Base-by-base conservation (phyloP, 371 early-diverging fungal genomes). In the Mucor ambiguus region DNA sequence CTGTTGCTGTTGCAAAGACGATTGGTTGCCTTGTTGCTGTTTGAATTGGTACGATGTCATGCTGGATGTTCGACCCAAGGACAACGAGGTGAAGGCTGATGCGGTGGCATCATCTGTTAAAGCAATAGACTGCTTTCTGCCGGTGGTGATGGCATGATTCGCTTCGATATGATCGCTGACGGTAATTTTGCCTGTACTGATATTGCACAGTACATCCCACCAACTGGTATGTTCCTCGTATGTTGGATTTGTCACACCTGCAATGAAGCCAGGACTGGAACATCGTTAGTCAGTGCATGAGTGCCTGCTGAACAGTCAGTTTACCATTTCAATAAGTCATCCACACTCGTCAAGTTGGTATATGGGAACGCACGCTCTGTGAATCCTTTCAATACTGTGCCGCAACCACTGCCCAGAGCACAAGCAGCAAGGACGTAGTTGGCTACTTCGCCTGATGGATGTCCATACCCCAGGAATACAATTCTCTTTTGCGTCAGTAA, bases 181-280 rank as follows among this genome's bases (percentile, higher is more conserved):
- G 9, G 90, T 92, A 61, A 98, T 95, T 68, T 91, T 92, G 28
- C 96, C 96, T 1, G 96, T 94, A 60, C 90, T 90, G 62, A 98
- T 91, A 69, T 97, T 93, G 76, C 93, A 95, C 18, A 96, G 80
- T 4, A 98, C 89, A 77, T 98, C 98, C 97, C 97, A 98, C 96
- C 97, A 96, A 55, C 88, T 83, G 12, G 92, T 87, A 58, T 95
- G 92, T 67, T 95, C 94, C 69, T 96, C 95, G 75, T 96, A 95
- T 0, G 94, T 87, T 20, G 96, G 95, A 79, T 98, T 97, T 0
- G 97, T 95, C 5, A 96, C 96, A 22, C 98, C 98, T 3, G 98
- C 98, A 77, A 98, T 95, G 72, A 92, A 97, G 1, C 96, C 97
- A 37, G 94, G 89, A 58, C 92, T 92, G 18, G 46, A 38, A n/a